Conservation (phyloP, 2,329 filamentous ascomycete species). For the Fusarium drepaniforme region DNA sequence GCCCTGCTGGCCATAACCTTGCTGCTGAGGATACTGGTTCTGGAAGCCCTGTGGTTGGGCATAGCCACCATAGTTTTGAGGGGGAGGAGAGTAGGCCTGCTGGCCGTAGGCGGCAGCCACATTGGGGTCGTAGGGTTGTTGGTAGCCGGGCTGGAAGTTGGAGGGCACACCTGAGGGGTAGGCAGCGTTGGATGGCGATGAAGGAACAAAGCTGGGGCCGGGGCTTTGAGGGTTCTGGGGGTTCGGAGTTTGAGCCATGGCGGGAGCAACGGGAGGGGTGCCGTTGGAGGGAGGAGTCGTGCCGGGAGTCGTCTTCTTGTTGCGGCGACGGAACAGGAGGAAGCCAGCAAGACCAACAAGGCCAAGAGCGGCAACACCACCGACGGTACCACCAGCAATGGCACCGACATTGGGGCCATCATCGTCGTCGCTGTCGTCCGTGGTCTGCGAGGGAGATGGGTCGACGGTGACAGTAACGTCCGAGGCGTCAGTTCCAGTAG, state of each 20-base stretch:
- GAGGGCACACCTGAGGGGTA: conserved; percentile 47
- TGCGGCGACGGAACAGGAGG: conserved; percentile 55
- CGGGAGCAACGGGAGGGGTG: conserved; percentile 26
- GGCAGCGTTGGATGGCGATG: conserved; percentile 37
- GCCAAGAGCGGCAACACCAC: conserved; percentile 57
- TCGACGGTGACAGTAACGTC: conserved; percentile 19
- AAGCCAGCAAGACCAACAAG: conserved; percentile 56
- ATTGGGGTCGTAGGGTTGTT: conserved; percentile 44
- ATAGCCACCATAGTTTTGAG: conserved; percentile 36
- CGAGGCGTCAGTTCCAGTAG: conserved; percentile 1
- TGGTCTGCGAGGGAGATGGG: conserved; percentile 10
- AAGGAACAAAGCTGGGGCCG: conserved; percentile 29
- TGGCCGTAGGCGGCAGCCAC: conserved; percentile 38
- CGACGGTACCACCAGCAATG: conserved; percentile 61
- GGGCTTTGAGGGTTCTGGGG: conserved; percentile 38
- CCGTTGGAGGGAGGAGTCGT: conserved; percentile 19
- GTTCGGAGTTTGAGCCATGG: conserved; percentile 28
- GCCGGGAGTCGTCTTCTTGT: conserved; percentile 47
- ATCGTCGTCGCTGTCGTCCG: conserved; percentile 47
- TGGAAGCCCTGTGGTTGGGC: conserved; percentile 35
- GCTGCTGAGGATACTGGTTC: conserved; percentile 36
- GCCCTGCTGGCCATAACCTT: conserved; percentile 37
- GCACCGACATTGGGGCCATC: conserved; percentile 51
- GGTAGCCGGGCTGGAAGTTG: conserved; percentile 37
- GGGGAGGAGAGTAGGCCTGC: conserved; percentile 35